These are phyloP conservation scores for Pythium apleroticum DNA, from an alignment of 352 stramenopile species.

Conservation along the genomic window DNA sequence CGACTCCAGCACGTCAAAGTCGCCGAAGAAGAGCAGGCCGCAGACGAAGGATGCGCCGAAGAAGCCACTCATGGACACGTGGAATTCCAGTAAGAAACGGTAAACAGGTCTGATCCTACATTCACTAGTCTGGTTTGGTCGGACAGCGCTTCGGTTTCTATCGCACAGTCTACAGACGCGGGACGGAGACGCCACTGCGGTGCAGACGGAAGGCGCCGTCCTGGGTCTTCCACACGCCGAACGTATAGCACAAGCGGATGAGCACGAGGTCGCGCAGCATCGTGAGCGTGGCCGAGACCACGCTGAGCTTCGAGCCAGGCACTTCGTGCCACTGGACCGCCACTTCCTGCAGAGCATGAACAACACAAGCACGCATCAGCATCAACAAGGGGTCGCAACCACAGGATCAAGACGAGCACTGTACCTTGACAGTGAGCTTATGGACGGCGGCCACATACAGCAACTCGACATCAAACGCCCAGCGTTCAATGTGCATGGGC, in stretches of 20 bases:
- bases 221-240: slow-evolving; percentile 82
- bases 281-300: slow-evolving; percentile 85
- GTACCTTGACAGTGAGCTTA: slow-evolving; percentile 63
- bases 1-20: background rate
- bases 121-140: background rate
- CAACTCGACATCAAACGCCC: slow-evolving; percentile 95
- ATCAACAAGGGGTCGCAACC: background rate
- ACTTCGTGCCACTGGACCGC: slow-evolving; percentile 92
- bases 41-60: background rate
- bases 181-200: slow-evolving; percentile 26
- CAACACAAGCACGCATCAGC: background rate
- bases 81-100: slow-evolving; percentile 14
- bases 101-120: background rate
- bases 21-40: slow-evolving; percentile 9
- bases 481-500: slow-evolving; percentile 93
- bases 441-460: slow-evolving; percentile 79
- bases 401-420: background rate
- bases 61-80: slow-evolving; percentile 10
- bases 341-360: slow-evolving; percentile 69
- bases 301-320: slow-evolving; percentile 88
- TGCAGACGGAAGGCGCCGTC: slow-evolving; percentile 70
- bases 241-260: slow-evolving; percentile 88
- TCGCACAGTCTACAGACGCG: slow-evolving; percentile 11
- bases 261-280: slow-evolving; percentile 93
- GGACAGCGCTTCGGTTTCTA: background rate